These are phyloP conservation scores for Botrytis tulipae DNA, from an alignment of 2,329 filamentous ascomycete genomes.

Conservation along the genomic window DNA sequence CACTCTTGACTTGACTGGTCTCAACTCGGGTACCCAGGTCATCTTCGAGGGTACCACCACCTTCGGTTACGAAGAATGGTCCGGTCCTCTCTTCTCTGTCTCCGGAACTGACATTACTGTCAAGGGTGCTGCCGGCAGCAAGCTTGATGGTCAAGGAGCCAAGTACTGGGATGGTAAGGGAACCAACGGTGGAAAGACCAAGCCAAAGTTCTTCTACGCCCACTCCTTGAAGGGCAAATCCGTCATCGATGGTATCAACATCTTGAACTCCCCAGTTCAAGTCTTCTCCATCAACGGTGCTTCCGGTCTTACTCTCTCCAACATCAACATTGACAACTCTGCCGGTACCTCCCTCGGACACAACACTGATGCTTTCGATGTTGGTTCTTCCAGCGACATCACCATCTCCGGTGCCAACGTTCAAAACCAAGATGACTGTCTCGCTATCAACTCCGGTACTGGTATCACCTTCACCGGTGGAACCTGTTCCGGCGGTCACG, in stretches of 20 bases:
- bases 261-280: conserved; percentile 56
- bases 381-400: conserved; percentile 47
- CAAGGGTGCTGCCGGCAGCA: conserved; percentile 32
- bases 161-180: conserved; percentile 60
- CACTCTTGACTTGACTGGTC: conserved; percentile 56
- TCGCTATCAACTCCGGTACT: conserved; percentile 57
- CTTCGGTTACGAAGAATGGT: conserved; percentile 65
- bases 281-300: conserved; percentile 48
- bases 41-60: conserved; percentile 65
- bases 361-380: conserved; percentile 57
- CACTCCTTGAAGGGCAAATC: conserved; percentile 51
- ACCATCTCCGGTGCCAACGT: conserved; percentile 51
- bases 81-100: conserved; percentile 56
- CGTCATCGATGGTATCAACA: conserved; percentile 48
- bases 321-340: conserved; percentile 57
- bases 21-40: conserved; percentile 51
- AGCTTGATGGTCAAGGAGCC: conserved; percentile 51
- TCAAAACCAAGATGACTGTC: conserved; percentile 59
- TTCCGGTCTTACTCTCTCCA: conserved; percentile 46
- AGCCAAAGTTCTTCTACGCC: conserved; percentile 63
- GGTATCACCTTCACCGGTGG: conserved; percentile 35
- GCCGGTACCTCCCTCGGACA: conserved; percentile 47
- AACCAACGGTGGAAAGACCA: conserved; percentile 56
- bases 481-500: conserved; percentile 40
- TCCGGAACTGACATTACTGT: conserved; percentile 32